A percentile compares a stretch with the other conserved stretches of the same genome.
phyloP scores from a whole-genome alignment of 306 rosid genomes.

The Castanea mollissima region DNA sequence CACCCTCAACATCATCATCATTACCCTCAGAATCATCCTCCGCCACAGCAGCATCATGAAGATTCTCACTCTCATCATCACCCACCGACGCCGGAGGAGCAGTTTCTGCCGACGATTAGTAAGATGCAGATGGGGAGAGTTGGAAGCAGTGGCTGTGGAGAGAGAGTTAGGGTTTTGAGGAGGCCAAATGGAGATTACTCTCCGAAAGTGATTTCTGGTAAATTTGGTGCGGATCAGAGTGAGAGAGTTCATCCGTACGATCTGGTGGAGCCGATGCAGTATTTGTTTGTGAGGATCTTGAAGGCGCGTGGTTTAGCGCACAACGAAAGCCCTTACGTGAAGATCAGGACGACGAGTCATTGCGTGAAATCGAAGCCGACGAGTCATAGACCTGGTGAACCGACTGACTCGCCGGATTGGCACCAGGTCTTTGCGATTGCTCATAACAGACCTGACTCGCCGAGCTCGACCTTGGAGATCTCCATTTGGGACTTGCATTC shows the following conservation, averaged over 20 bases:
- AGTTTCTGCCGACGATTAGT: conserved; percentile 51
- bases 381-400: conserved; percentile 52
- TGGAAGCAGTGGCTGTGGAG: conserved; percentile 32
- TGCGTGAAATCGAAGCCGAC: conserved; percentile 48
- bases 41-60: conserved; percentile 1
- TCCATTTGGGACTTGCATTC: conserved; percentile 62
- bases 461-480: conserved; percentile 57
- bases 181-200: conserved; percentile 63
- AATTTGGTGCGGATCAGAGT: conserved; percentile 14
- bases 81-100: conserved; percentile 23
- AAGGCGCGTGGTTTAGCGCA: conserved; percentile 69
- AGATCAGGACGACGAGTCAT: conserved; percentile 50
- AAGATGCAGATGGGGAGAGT: conserved; percentile 57
- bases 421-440: conserved; percentile 61
- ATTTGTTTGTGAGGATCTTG: conserved; percentile 63
- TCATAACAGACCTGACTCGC: conserved; percentile 47
- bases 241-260: conserved; percentile 74
- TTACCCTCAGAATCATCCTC: conserved; percentile 1
- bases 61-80: conserved; percentile 10
- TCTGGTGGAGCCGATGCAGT: conserved; percentile 93
- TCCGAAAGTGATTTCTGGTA: conserved; percentile 57
- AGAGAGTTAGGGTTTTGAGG: conserved; percentile 56
- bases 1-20: not conserved
- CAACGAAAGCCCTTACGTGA: conserved; percentile 54
- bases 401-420: conserved; percentile 83